A percentile compares a stretch with the other conserved stretches of the same genome.
phyloP scores from a whole-genome alignment of 257 asterid genomes.

The Lycium barbarum region DNA sequence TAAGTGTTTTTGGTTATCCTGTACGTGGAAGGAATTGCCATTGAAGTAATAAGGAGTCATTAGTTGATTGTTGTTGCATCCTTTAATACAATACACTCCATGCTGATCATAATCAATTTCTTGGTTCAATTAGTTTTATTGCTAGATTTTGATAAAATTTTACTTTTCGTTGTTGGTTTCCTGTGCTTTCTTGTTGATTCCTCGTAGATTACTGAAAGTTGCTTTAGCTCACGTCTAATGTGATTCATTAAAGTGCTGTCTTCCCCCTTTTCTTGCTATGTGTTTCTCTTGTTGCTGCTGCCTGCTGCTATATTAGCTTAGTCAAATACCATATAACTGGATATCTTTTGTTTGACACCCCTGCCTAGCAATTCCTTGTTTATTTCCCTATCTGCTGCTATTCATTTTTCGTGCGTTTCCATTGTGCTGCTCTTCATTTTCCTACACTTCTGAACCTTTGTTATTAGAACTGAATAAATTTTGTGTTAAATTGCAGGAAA shows the following conservation, averaged over 20 bases:
- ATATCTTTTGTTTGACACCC: not conserved
- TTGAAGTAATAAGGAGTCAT: too few relatives aligned
- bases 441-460: not conserved
- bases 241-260: not conserved
- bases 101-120: too few relatives aligned
- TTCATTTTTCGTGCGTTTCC: too few relatives aligned
- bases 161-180: not conserved
- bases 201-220: not conserved
- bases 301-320: not conserved
- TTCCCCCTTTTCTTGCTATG: not conserved
- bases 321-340: not conserved
- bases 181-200: not conserved
- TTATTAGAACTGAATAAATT: not conserved
- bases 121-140: not conserved
- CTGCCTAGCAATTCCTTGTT: too few relatives aligned
- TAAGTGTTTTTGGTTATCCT: too few relatives aligned
- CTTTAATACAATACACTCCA: too few relatives aligned
- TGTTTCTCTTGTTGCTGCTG: not conserved
- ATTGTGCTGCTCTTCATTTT: too few relatives aligned
- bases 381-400: too few relatives aligned
- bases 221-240: not conserved
- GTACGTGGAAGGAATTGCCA: too few relatives aligned
- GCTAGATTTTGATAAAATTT: not conserved
- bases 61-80: too few relatives aligned
- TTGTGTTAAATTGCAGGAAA: conserved; percentile 12